phyloP scores from a whole-genome alignment of 2,329 filamentous ascomycete genomes.

The Nectriaceae sp. region DNA sequence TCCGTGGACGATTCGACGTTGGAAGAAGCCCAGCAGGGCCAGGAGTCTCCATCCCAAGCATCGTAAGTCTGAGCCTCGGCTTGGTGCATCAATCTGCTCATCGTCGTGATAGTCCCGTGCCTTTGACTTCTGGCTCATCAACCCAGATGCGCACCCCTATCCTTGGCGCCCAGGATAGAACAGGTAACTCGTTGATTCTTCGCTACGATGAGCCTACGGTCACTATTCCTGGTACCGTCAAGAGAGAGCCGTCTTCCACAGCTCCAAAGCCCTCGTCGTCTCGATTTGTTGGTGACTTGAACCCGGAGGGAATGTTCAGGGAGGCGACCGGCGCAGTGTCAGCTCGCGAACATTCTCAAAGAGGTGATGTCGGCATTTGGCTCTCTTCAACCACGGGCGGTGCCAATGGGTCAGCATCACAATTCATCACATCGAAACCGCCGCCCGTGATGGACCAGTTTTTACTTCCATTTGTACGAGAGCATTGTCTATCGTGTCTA shows the following conservation, averaged over 20 bases:
- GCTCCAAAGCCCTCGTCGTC: slow-evolving; percentile 32
- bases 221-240: slow-evolving; percentile 6
- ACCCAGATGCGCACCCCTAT: slow-evolving; percentile 7
- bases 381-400: slow-evolving; percentile 37
- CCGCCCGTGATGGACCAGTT: slow-evolving; percentile 43
- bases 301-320: slow-evolving; percentile 61
- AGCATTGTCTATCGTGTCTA: slow-evolving; percentile 48
- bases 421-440: slow-evolving; percentile 40
- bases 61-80: slow-evolving; percentile 26
- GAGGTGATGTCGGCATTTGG: slow-evolving; percentile 59
- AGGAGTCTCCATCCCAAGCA: slow-evolving; percentile 32
- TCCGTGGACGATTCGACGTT: slow-evolving; percentile 30
- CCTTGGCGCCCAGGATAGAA: slow-evolving; percentile 12
- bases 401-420: slow-evolving; percentile 31
- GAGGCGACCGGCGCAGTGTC: slow-evolving; percentile 48
- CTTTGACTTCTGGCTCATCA: slow-evolving; percentile 3
- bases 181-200: slow-evolving; percentile 5
- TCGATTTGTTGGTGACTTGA: slow-evolving; percentile 60
- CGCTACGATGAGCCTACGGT: slow-evolving; percentile 15
- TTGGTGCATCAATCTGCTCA: slow-evolving; percentile 6
- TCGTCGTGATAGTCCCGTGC: slow-evolving; percentile 13
- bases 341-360: slow-evolving; percentile 40
- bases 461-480: slow-evolving; percentile 44
- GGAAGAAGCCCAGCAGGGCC: slow-evolving; percentile 25
- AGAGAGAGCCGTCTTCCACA: slow-evolving; percentile 18